These are phyloP conservation scores for Arthrobotrys iridis DNA, from an alignment of 2,329 filamentous ascomycete genomes.

Conservation along the genomic window DNA sequence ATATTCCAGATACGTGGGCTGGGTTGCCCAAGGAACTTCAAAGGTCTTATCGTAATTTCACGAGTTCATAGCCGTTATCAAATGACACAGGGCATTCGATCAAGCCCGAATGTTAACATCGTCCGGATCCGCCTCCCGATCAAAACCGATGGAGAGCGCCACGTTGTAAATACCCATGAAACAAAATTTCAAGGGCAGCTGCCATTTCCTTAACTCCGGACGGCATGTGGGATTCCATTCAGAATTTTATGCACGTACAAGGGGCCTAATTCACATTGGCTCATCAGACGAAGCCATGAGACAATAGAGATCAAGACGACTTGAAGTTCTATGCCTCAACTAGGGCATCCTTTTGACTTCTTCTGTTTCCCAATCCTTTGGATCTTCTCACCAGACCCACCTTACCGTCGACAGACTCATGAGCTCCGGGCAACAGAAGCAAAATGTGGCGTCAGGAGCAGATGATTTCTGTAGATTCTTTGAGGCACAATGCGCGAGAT, in stretches of 20 bases:
- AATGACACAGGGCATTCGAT: background rate
- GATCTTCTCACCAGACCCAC: slow-evolving; percentile 24
- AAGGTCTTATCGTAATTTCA: too few species aligned
- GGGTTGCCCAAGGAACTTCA: too few species aligned
- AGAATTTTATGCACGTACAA: slow-evolving; percentile 50
- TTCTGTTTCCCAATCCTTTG: slow-evolving; percentile 2
- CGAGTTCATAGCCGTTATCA: too few species aligned
- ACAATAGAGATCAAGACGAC: slow-evolving; percentile 16
- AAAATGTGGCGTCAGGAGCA: background rate
- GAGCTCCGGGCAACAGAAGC: background rate
- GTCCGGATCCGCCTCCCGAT: slow-evolving; percentile 10
- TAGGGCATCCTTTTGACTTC: background rate
- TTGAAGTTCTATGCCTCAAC: slow-evolving; percentile 12
- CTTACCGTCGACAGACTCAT: slow-evolving; percentile 6
- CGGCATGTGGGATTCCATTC: slow-evolving; percentile 15
- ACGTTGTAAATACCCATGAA: slow-evolving; percentile 9
- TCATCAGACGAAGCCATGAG: slow-evolving; percentile 28
- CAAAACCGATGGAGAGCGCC: slow-evolving; percentile 1
- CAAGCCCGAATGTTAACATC: slow-evolving; percentile 4
- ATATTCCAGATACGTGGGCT: too few species aligned
- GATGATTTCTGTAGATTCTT: background rate
- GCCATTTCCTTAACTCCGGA: slow-evolving; percentile 42
- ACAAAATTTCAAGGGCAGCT: slow-evolving; percentile 13
- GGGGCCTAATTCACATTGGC: slow-evolving; percentile 39
- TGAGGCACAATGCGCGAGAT: slow-evolving; percentile 12